Evolutionary conservation across 495 filamentous ascomycete genomes (phyloP).

Genomic region (Neurospora hispaniola): DNA sequence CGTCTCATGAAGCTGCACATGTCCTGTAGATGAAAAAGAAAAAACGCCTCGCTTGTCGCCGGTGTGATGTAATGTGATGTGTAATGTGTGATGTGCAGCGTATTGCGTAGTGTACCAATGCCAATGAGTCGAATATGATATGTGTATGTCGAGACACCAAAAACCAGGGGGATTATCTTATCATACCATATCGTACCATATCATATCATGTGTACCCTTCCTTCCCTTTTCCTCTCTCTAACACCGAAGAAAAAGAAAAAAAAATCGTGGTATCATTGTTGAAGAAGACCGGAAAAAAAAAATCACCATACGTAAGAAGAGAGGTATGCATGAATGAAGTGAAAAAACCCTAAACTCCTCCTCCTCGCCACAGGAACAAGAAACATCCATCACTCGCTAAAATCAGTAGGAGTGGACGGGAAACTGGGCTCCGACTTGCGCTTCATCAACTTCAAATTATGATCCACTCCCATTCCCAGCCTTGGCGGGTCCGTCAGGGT

Average conservation of each 20-base stretch:
- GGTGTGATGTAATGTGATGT: neutral
- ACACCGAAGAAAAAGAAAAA: neutral
- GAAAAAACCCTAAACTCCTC: neutral
- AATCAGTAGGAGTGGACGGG: slow-evolving; percentile 2
- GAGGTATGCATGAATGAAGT: neutral
- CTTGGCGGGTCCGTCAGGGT: neutral
- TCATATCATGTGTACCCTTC: neutral
- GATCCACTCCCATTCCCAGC: neutral
- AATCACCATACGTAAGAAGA: neutral
- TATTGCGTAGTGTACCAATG: neutral
- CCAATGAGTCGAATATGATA: neutral
- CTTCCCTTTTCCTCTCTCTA: neutral
- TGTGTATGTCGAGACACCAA: neutral
- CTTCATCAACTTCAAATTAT: neutral
- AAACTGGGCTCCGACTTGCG: neutral
- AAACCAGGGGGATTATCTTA: neutral
- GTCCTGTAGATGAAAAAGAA: neutral
- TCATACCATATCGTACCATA: neutral
- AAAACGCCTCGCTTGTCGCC: neutral
- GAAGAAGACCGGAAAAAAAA: neutral
- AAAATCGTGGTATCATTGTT: neutral
- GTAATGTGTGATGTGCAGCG: neutral
- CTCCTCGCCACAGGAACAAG: neutral
- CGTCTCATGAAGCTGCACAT: neutral
- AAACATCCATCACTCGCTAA: slow-evolving; percentile 6